Conservation (phyloP, 495 filamentous ascomycete genomes). For the Xylaria scruposa region DNA sequence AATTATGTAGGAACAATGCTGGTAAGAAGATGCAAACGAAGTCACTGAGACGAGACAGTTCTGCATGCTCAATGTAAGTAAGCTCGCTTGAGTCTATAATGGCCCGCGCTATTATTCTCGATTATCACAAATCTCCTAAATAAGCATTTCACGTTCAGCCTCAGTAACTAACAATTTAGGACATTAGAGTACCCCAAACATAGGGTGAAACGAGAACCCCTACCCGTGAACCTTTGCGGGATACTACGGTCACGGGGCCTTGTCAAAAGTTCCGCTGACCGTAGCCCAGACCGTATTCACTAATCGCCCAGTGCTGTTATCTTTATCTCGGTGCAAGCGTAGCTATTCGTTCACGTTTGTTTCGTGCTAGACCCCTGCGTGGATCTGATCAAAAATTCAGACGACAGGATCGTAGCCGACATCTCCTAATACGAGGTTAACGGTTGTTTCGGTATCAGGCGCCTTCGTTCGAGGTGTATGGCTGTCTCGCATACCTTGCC, state of each 20-base stretch:
- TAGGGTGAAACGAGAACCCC: slow-evolving; percentile 24
- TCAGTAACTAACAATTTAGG: slow-evolving; percentile 7
- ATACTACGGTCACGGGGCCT: not conserved
- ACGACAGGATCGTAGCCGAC: slow-evolving; percentile 3
- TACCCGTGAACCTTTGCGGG: slow-evolving; percentile 5
- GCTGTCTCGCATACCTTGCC: not conserved
- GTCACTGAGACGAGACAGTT: not conserved
- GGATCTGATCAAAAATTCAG: slow-evolving; percentile 20
- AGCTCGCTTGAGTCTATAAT: not conserved
- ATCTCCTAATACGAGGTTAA: slow-evolving; percentile 1
- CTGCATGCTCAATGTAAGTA: not conserved
- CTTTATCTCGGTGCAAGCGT: not conserved
- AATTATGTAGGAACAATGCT: not conserved
- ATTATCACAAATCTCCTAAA: not conserved
- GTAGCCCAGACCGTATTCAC: not conserved
- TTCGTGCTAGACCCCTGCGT: slow-evolving; percentile 17
- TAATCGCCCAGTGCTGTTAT: slow-evolving; percentile 4
- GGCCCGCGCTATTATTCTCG: not conserved
- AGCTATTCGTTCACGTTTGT: slow-evolving; percentile 1
- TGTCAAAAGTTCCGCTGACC: not conserved
- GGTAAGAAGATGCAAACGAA: not conserved
- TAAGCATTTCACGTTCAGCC: not conserved
- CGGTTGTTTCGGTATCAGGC: slow-evolving; percentile 15
- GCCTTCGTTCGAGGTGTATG: slow-evolving; percentile 1
- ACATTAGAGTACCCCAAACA: not conserved